Evolutionary conservation across 73 alveolate species (phyloP), one percentile per base, ranked within the genome.

Genomic region (Paramecium sexaurelia): DNA sequence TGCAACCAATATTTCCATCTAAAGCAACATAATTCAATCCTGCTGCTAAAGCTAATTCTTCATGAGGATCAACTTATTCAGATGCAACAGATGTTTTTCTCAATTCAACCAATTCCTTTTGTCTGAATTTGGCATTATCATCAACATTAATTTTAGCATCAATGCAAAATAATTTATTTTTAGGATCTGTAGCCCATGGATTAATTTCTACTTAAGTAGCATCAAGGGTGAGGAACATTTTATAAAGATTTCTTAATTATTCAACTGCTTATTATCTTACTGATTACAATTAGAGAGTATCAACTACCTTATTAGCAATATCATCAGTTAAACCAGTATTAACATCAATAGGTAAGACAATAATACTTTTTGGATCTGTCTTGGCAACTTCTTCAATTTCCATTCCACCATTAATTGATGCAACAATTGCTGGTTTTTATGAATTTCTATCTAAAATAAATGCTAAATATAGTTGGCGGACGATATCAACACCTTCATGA

Each of bases 1-100:
- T 85, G 95, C 99, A 97, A 9, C 99, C 99, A 55, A 96, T 95
- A 85, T 96, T 96, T 20, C 99, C 99, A 47, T 94, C 97, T 41
- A 96, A 95, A 10, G 95, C 97, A 85, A 96, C 96, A 73, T 95
- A 96, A 91, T 92, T 94, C 57, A 96, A 91, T 22, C 97, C 98
- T 20, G 94, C 93, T 13, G 92, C 93, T 29, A 91, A 87, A 22
- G 98, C 98, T 56, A 94, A 86, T 47, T 84, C 95, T 75, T 95
- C 98, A 75, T 87, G 86, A 15, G 94, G 92, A 56, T 92, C 95
- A 43, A 67, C 92, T 47, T 93, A 95, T 73, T 86, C 95, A 32
- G 89, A 41, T 51, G 95, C 86, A 45, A 92, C 94, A 24, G 97
- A 94, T n/a, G 82, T 69, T 57, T 93, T 73, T 78, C 94, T 93